These are phyloP conservation scores for Phytopythium delawarense DNA, from an alignment of 352 stramenopile species.

Conservation along the genomic window DNA sequence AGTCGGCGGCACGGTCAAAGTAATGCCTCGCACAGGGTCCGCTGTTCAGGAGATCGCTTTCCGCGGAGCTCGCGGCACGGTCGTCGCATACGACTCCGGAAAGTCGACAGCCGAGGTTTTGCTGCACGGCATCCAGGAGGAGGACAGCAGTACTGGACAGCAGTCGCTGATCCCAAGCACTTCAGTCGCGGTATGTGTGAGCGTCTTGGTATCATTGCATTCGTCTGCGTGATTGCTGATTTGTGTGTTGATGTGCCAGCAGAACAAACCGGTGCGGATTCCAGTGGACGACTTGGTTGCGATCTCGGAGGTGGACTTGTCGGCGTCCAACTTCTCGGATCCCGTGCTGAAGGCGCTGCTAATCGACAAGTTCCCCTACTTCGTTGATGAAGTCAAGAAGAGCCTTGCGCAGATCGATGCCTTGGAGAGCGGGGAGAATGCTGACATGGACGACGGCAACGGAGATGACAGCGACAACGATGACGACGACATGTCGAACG, in stretches of 20 bases:
- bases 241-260: slow-evolving; percentile 7
- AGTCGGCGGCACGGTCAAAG: slow-evolving; percentile 78
- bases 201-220: not conserved
- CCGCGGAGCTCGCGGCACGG: slow-evolving; percentile 59
- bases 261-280: slow-evolving; percentile 77
- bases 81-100: slow-evolving; percentile 77
- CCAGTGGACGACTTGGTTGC: slow-evolving; percentile 78
- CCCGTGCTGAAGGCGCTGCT: slow-evolving; percentile 63
- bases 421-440: slow-evolving; percentile 33
- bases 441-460: slow-evolving; percentile 22
- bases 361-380: slow-evolving; percentile 69
- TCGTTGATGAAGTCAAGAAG: slow-evolving; percentile 74
- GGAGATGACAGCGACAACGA: slow-evolving; percentile 75
- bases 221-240: not conserved
- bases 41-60: slow-evolving; percentile 74
- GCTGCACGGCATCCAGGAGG: slow-evolving; percentile 36
- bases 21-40: slow-evolving; percentile 68
- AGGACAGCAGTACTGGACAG: slow-evolving; percentile 33
- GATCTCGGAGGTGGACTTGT: slow-evolving; percentile 72
- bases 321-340: slow-evolving; percentile 63
- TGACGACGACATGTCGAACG: slow-evolving; percentile 87
- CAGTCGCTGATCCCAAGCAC: slow-evolving; percentile 10
- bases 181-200: not conserved
- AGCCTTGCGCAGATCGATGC: slow-evolving; percentile 56
- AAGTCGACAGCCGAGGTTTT: slow-evolving; percentile 83